Evolutionary conservation across 345 rosid species (phyloP), one percentile per base, ranked within the genome.

Genomic region (Physaria fendleri): DNA sequence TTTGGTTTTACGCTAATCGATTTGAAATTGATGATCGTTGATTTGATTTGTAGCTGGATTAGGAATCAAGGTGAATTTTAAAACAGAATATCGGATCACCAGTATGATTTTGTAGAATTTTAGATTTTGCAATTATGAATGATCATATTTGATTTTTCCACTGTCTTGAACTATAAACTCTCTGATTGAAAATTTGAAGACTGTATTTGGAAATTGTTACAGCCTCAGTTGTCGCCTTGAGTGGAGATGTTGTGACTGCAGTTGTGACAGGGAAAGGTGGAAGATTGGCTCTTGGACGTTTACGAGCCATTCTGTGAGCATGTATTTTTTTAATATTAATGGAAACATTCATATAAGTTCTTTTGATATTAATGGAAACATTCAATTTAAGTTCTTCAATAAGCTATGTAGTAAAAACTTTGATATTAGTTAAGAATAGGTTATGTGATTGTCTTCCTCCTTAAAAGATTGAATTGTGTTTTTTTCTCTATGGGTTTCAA

Each of bases 271-370:
- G 99, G 65, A 56, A 64, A 54, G 99, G 92, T 78, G 97, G 96
- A 41, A 80, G 99, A 67, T 71, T 94, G 64, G 97, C 95, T 29
- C 90, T 89, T 34, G 99, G 99, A 15, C 92, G 95, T 59, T 68
- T 90, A 34, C 97, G 99, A 40, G 81, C n/a, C 95, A 8, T 81
- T 94, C 39, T 90, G 97, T 47, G 99, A 94, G 73, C 96, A 93
- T 92, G 99, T 90, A 23, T n/a, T n/a, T n/a, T n/a, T n/a, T n/a
- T n/a, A n/a, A n/a, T n/a, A n/a, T n/a, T n/a, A n/a, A n/a, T n/a
- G n/a, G n/a, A n/a, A n/a, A n/a, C n/a, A n/a, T n/a, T n/a, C n/a
- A n/a, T n/a, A n/a, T n/a, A n/a, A n/a, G n/a, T n/a, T n/a, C n/a
- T 4, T 23, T 40, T 12, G 6, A 27, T 40, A 5, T 2, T 8